A percentile compares a stretch with the other conserved stretches of the same genome.
Conservation (phyloP, 768 basidiomycete species). For the Lentinus brumalis region DNA sequence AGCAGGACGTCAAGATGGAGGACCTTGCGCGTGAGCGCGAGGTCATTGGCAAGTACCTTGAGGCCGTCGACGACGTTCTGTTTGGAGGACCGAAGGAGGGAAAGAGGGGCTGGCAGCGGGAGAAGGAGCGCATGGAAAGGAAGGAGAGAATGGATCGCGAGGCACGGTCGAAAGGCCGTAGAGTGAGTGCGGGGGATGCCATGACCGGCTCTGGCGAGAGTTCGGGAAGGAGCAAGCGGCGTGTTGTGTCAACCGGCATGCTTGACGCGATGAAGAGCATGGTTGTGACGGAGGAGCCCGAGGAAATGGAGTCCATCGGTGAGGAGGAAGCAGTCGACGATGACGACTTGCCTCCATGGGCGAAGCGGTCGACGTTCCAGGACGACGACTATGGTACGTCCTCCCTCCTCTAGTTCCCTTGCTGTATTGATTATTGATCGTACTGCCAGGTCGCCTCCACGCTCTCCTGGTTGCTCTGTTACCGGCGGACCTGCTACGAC, state of each 20-base stretch:
- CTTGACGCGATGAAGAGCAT: constrained; percentile 54
- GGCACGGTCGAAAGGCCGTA: constrained; percentile 40
- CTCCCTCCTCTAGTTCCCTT: neutral
- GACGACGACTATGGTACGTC: constrained; percentile 61
- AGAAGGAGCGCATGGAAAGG: constrained; percentile 47
- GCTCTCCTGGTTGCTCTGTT: constrained; percentile 62
- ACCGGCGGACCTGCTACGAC: constrained; percentile 52
- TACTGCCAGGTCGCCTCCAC: constrained; percentile 58
- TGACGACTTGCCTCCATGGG: constrained; percentile 79
- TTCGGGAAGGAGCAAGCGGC: constrained; percentile 34
- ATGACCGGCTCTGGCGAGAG: constrained; percentile 24
- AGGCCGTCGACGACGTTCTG: constrained; percentile 78
- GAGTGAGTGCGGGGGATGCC: constrained; percentile 50
- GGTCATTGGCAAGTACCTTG: constrained; percentile 62
- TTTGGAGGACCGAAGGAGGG: constrained; percentile 61
- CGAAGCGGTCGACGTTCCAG: constrained; percentile 55
- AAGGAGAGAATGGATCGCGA: constrained; percentile 43
- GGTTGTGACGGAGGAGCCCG: constrained; percentile 56
- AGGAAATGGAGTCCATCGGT: constrained; percentile 49
- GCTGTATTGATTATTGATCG: neutral
- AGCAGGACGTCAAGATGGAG: constrained; percentile 57
- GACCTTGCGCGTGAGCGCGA: constrained; percentile 59
- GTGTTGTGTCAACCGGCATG: constrained; percentile 64
- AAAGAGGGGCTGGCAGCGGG: constrained; percentile 50
- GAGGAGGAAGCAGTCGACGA: constrained; percentile 61